Evolutionary conservation across 2,329 filamentous ascomycete genomes (phyloP), one percentile per base, ranked within the genome.

Genomic region (Aspergillus fructus): DNA sequence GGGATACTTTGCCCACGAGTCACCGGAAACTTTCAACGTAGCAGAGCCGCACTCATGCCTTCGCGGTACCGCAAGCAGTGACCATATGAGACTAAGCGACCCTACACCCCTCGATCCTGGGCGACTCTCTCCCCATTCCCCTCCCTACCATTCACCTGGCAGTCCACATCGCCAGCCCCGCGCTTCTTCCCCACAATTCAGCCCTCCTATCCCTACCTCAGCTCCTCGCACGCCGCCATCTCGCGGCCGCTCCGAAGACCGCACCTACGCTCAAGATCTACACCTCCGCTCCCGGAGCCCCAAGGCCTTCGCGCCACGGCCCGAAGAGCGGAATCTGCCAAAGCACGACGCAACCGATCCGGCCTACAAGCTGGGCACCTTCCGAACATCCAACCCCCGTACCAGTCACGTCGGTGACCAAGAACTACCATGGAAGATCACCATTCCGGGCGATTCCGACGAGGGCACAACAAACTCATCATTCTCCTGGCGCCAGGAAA

Each of bases 251-350:
- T 40, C 51, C 34, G 33, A 59, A 17, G 63, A 59, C 4, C 58
- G 59, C 34, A 61, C 57, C 7, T 71, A 74, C 58, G 67, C 72
- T 6, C 62, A 69, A 46, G 64, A 74, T 27, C 62, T 76, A 5
- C 70, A 74, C 49, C 63, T 74, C 52, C 71, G 73, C 23, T 75
- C 73, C 17, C 71, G 74, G 27, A 74, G 70, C 51, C 74, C 74
- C 6, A 67, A 63, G 23, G 54, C 67, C 9, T 64, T 67, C 8
- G 68, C 68, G 17, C 65, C 65, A 24, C 59, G 61, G 12, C 64
- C 64, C 1, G 62, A 68, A 30, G 65, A 69, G 43, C 55, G 65
- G 15, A 17, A 61, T 4, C 64, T 62, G 33, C 60, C 65, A 9
- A 64, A 58, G 34, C 59, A 59, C 27, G 65, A 68, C 43, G 49